A percentile compares a stretch with the other conserved stretches of the same genome.
phyloP scores from a whole-genome alignment of 768 basidiomycete species.

The Suillus americanus region DNA sequence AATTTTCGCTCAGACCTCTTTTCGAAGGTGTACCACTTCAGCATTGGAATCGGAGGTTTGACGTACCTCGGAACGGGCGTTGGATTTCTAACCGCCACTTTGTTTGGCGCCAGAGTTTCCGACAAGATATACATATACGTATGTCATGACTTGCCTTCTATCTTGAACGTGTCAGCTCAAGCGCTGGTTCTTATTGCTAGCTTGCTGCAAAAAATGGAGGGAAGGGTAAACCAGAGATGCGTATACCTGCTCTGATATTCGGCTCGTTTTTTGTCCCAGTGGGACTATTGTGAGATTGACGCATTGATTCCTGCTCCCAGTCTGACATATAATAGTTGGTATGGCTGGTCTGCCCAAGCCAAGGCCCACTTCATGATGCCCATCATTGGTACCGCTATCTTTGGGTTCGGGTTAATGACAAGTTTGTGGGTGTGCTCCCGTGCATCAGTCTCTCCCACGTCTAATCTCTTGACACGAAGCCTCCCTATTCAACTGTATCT shows the following conservation, averaged over 20 bases:
- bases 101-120: constrained; percentile 49
- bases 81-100: constrained; percentile 50
- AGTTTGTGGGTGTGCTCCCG: constrained; percentile 42
- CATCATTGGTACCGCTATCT: constrained; percentile 60
- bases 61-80: constrained; percentile 54
- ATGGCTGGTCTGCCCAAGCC: constrained; percentile 78
- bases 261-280: constrained; percentile 71
- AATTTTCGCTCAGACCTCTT: constrained; percentile 39
- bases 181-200: constrained; percentile 26
- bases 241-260: constrained; percentile 69
- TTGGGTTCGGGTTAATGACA: constrained; percentile 64
- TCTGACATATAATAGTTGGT: constrained; percentile 51
- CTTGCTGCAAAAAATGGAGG: constrained; percentile 56
- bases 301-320: neutral
- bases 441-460: neutral
- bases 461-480: constrained; percentile 32
- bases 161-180: neutral
- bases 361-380: constrained; percentile 75
- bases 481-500: constrained; percentile 70
- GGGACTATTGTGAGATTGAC: constrained; percentile 61
- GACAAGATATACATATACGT: constrained; percentile 49
- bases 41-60: constrained; percentile 51
- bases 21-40: constrained; percentile 48
- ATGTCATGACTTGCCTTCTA: constrained; percentile 12
- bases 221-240: constrained; percentile 71